Evolutionary conservation across 352 stramenopile genomes (phyloP), one percentile per base, ranked within the genome.

Genomic region (Pythium guiyangense): DNA sequence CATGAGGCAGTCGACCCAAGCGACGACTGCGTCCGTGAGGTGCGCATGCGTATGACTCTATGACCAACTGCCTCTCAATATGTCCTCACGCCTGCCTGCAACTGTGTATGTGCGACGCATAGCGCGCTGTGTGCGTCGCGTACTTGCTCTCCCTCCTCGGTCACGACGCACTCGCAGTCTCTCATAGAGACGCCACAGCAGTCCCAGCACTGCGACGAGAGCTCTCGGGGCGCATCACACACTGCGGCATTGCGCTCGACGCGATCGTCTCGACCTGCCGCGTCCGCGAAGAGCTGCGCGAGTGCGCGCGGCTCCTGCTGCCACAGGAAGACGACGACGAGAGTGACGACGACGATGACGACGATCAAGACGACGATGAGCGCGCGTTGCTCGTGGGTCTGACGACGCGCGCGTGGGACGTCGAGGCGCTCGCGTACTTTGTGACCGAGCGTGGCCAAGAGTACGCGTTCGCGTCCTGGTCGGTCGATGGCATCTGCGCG

Each of bases 401-500:
- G 47, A 54, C 78, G 8, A 54, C 67, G 2, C 39, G 58, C 4
- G 29, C 40, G 18, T 84, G 64, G 55, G 66, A 73, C 1, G 58
- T 88, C 31, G 46, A 39, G 4, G 59, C 51, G 1, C 84, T 72
- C 52, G 56, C 66, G 39, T 88, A 89, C 49, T 90, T 90, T 26
- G 22, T 88, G 11, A 68, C 63, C 29, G 64, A 67, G 5, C 67
- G 52, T 11, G 65, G 67, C 0, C 80, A 89, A 11, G 78, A 88
- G 49, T 74, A 84, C 35, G 52, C 59, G 11, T 90, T 90, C 59
- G 57, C 76, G 6, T 64, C 79, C 20, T 92, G 82, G 82, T 86
- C 79, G 4, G 54, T 66, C 15, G 54, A 66, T 3, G 79, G 79
- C 10, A 71, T 90, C 25, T 62, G 60, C 4, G 55, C 66, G 4